Percentiles rank a stretch among this genome's conserved stretches.
Conservation (phyloP, 1,284 basidiomycete species). For the Puccinia horiana region DNA sequence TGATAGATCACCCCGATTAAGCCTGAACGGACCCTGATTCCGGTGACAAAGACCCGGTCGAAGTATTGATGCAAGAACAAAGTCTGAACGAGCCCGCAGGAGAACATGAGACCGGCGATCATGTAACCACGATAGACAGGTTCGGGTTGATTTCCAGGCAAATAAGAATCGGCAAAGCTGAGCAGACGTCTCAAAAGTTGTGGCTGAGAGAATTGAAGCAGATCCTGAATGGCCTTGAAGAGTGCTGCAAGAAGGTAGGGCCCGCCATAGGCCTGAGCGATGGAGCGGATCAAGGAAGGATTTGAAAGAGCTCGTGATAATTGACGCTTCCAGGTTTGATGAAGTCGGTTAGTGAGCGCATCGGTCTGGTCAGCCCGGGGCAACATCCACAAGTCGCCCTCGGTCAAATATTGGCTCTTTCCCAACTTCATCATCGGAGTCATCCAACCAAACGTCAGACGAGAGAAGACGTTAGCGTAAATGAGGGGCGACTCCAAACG, state of each 20-base stretch:
- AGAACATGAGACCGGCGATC: slow-evolving; percentile 77
- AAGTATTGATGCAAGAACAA: slow-evolving; percentile 88
- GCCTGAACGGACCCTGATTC: slow-evolving; percentile 87
- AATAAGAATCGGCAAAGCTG: slow-evolving; percentile 76
- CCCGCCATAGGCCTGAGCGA: slow-evolving; percentile 75
- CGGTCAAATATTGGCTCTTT: slow-evolving; percentile 57
- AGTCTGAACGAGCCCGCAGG: slow-evolving; percentile 74
- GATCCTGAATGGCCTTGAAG: slow-evolving; percentile 69
- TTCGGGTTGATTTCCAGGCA: slow-evolving; percentile 61
- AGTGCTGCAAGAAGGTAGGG: slow-evolving; percentile 70
- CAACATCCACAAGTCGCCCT: slow-evolving; percentile 60
- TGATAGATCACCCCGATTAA: slow-evolving; percentile 81
- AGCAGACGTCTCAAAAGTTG: slow-evolving; percentile 80
- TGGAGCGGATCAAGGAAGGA: slow-evolving; percentile 70
- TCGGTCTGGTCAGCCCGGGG: slow-evolving; percentile 69
- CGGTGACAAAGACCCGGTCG: slow-evolving; percentile 75
- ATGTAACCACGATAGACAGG: slow-evolving; percentile 67
- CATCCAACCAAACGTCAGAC: slow-evolving; percentile 76
- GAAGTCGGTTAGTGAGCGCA: slow-evolving; percentile 70
- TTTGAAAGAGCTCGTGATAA: slow-evolving; percentile 14
- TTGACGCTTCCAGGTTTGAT: slow-evolving; percentile 60
- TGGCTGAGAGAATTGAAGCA: slow-evolving; percentile 80
- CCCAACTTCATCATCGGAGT: slow-evolving; percentile 67
- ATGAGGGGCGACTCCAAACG: slow-evolving; percentile 72
- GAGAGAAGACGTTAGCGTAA: slow-evolving; percentile 67